phyloP scores from a whole-genome alignment of 257 asterid species.

The Voacanga thouarsii region DNA sequence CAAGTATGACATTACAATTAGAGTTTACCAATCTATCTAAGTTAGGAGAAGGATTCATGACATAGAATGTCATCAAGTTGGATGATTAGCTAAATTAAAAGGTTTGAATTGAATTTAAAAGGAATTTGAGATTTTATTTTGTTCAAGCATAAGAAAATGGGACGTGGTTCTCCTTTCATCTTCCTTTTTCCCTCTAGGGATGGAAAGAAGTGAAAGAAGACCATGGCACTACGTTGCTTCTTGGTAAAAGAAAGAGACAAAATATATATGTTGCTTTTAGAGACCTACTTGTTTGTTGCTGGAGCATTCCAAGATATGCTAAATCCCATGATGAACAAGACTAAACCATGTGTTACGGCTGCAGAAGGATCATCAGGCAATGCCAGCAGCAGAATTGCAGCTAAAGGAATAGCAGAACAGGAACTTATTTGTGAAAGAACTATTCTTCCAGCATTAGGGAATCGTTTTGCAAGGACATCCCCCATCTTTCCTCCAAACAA shows the following conservation, averaged over 20 bases:
- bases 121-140: too few relatives aligned
- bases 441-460: slow-evolving; percentile 79
- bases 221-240: neutral
- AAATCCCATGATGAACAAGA: slow-evolving; percentile 68
- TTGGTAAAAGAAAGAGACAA: neutral
- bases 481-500: slow-evolving; percentile 88
- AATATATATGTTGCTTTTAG: neutral
- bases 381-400: slow-evolving; percentile 65
- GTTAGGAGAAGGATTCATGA: neutral
- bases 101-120: neutral
- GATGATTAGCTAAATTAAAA: neutral
- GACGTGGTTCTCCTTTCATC: neutral
- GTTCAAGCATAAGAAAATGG: neutral
- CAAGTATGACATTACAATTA: neutral
- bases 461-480: slow-evolving; percentile 51
- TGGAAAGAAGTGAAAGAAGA: neutral
- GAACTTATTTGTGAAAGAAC: slow-evolving; percentile 79
- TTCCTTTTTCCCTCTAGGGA: neutral
- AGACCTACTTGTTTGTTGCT: slow-evolving; percentile 78
- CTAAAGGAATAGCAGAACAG: slow-evolving; percentile 71
- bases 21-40: neutral
- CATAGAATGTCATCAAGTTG: neutral
- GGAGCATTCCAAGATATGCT: slow-evolving; percentile 76
- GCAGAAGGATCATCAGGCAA: slow-evolving; percentile 72
- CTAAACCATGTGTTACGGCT: slow-evolving; percentile 50